Evolutionary conservation across 495 filamentous ascomycete genomes (phyloP).

Genomic region (Penicillium waksmanii): DNA sequence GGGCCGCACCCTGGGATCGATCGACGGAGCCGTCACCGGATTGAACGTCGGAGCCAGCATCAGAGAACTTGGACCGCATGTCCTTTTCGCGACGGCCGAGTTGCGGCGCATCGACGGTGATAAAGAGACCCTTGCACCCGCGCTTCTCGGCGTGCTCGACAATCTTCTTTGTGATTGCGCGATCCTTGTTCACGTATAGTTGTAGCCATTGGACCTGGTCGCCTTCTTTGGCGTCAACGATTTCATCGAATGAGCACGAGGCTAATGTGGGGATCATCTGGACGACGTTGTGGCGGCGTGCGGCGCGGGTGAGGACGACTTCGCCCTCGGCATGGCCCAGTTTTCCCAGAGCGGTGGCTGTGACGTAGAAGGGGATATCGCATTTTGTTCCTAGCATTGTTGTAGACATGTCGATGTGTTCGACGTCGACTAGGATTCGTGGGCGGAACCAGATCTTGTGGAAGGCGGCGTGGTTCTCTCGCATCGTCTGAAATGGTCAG

Average conservation of each 20-base stretch:
- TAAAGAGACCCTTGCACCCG: constrained; percentile 95
- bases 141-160: constrained; percentile 88
- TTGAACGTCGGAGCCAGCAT: constrained; percentile 84
- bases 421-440: constrained; percentile 81
- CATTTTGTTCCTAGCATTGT: constrained; percentile 89
- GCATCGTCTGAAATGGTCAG: constrained; percentile 68
- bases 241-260: constrained; percentile 96
- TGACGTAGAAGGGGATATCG: constrained; percentile 87
- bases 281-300: constrained; percentile 81
- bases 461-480: constrained; percentile 94
- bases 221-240: constrained; percentile 78
- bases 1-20: constrained; percentile 85
- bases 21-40: constrained; percentile 68
- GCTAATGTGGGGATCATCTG: constrained; percentile 99
- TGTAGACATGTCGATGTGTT: constrained; percentile 80
- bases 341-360: constrained; percentile 90
- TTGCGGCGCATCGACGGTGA: constrained; percentile 97
- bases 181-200: constrained; percentile 97
- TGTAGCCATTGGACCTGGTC: constrained; percentile 96
- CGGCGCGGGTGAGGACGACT: constrained; percentile 83
- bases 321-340: constrained; percentile 88
- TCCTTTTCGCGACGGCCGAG: constrained; percentile 92
- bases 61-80: constrained; percentile 92
- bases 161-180: constrained; percentile 86
- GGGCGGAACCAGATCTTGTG: constrained; percentile 99